Evolutionary conservation across 306 rosid genomes (phyloP).

Genomic region (Casuarina cunninghamiana): DNA sequence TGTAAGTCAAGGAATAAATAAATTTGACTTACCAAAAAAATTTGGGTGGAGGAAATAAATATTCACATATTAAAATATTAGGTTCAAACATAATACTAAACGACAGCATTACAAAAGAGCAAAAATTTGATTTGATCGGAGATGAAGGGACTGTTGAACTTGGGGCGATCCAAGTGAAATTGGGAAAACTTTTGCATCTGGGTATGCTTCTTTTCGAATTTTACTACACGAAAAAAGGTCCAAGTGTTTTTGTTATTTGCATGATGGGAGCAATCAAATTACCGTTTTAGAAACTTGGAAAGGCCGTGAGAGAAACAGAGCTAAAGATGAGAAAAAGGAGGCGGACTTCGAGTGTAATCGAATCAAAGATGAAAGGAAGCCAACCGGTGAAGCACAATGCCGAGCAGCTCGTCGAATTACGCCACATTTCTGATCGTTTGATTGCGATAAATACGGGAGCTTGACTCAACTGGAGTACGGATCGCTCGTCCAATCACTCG

Average conservation of each 20-base stretch:
- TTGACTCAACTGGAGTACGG: constrained; percentile 80
- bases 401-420: constrained; percentile 72
- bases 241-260: neutral
- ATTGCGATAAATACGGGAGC: constrained; percentile 84
- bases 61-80: too few relatives aligned
- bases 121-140: neutral
- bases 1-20: too few relatives aligned
- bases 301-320: neutral
- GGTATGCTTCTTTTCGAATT: neutral
- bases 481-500: constrained; percentile 79
- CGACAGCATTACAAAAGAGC: neutral
- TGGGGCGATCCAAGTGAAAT: neutral
- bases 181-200: neutral
- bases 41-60: too few relatives aligned
- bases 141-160: neutral
- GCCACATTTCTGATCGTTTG: constrained; percentile 79
- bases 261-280: neutral
- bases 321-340: neutral
- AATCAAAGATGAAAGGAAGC: constrained; percentile 49
- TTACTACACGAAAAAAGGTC: neutral
- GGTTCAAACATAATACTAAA: too few relatives aligned
- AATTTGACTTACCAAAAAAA: too few relatives aligned
- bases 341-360: neutral
- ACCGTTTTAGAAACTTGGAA: too few relatives aligned
- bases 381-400: constrained; percentile 65